phyloP scores from a whole-genome alignment of 73 alveolate genomes.

The Effrenium voratum region DNA sequence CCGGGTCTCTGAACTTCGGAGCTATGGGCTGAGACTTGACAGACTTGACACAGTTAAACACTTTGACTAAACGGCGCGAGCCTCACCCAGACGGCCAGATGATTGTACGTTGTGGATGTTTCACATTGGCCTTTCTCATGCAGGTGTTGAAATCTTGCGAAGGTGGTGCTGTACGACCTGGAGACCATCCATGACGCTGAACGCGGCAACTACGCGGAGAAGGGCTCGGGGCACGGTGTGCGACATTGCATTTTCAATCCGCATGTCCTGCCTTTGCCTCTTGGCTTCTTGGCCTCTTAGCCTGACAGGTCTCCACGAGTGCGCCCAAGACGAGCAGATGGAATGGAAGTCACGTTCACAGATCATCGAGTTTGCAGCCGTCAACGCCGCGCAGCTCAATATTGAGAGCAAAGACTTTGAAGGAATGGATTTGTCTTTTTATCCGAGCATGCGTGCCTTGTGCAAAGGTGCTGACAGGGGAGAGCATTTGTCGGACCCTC shows the following conservation, averaged over 20 bases:
- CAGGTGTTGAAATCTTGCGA: neutral
- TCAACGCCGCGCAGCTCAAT: neutral
- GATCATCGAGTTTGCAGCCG: conserved; percentile 51
- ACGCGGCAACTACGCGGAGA: conserved; percentile 31
- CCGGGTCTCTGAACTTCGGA: too few species aligned
- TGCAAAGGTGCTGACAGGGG: neutral
- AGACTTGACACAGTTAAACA: too few species aligned
- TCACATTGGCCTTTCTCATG: too few species aligned
- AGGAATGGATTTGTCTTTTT: neutral
- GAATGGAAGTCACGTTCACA: conserved; percentile 27
- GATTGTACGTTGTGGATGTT: too few species aligned
- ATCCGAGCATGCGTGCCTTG: neutral
- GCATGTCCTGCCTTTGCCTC: too few species aligned
- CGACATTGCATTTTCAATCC: too few species aligned
- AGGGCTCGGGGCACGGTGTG: neutral
- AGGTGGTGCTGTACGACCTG: conserved; percentile 5
- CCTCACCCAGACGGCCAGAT: too few species aligned
- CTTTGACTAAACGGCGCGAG: too few species aligned
- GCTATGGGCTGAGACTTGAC: too few species aligned
- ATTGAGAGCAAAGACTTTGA: neutral
- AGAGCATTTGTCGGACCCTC: neutral
- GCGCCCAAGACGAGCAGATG: conserved; percentile 30
- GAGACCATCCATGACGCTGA: conserved; percentile 21
- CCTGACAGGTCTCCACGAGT: conserved; percentile 28
- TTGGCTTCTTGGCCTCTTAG: neutral